phyloP scores from a whole-genome alignment of 768 basidiomycete genomes.

The Asterophora parasitica region DNA sequence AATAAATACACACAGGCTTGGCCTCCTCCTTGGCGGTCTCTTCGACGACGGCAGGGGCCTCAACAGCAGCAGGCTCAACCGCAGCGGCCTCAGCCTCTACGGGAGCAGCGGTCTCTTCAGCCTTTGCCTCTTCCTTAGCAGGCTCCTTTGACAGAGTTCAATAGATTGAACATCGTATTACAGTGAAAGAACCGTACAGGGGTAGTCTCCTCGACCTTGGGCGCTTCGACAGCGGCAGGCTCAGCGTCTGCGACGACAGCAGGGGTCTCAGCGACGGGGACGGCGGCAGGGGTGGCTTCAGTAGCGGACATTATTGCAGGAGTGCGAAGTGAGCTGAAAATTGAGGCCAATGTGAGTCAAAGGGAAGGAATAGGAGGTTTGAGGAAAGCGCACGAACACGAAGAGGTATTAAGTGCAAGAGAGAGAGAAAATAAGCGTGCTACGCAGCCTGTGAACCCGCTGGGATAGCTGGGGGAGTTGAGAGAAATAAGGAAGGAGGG shows the following conservation, averaged over 20 bases:
- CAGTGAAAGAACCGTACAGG: conserved; percentile 14
- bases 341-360: conserved; percentile 14
- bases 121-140: conserved; percentile 40
- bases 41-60: conserved; percentile 20
- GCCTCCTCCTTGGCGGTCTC: conserved; percentile 36
- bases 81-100: conserved; percentile 13
- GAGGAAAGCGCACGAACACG: conserved; percentile 31
- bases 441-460: conserved; percentile 49
- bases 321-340: conserved; percentile 50
- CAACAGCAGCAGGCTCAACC: conserved; percentile 14
- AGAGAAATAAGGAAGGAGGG: conserved; percentile 60
- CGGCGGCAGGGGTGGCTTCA: conserved; percentile 48
- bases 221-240: conserved; percentile 53
- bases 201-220: conserved; percentile 32
- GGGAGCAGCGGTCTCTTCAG: conserved; percentile 19
- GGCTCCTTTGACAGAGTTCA: conserved; percentile 15
- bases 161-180: neutral
- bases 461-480: conserved; percentile 30
- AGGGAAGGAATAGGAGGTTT: conserved; percentile 5
- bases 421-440: conserved; percentile 55
- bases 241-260: conserved; percentile 32
- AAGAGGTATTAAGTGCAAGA: conserved; percentile 52
- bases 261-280: conserved; percentile 41
- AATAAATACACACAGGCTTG: conserved; percentile 32
- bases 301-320: conserved; percentile 81